Evolutionary conservation across 164 flowering plant species (phyloP).

Genomic region (Taxillus chinensis): DNA sequence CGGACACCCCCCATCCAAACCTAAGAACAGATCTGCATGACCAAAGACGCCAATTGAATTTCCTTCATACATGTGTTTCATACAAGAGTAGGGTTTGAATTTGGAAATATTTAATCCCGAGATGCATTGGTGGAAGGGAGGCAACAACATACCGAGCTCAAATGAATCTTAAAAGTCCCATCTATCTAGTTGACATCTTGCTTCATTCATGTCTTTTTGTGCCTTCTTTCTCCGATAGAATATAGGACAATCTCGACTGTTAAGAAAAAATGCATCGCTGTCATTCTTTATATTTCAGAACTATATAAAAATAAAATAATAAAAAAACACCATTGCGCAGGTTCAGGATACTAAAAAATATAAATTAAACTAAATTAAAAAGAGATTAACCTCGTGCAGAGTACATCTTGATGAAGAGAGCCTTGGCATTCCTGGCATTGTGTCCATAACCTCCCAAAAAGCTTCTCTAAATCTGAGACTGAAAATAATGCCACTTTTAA

Average conservation of each 20-base stretch:
- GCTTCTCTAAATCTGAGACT: constrained; percentile 55
- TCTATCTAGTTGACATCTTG: constrained; percentile 70
- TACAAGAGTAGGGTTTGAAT: too few relatives aligned
- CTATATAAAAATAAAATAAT: not conserved
- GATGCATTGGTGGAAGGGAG: too few relatives aligned
- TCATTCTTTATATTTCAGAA: too few relatives aligned
- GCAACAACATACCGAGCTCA: not conserved
- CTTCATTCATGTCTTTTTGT: constrained; percentile 96
- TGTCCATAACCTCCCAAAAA: constrained; percentile 95
- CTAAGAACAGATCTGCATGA: too few relatives aligned
- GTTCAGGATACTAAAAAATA: not conserved
- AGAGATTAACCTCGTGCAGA: constrained; percentile 68
- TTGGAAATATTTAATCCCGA: too few relatives aligned
- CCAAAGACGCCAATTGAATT: too few relatives aligned
- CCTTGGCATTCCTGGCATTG: constrained; percentile 99
- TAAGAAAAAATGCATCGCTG: not conserved
- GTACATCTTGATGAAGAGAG: constrained; percentile 97
- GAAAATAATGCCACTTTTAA: not conserved
- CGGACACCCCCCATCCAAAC: too few relatives aligned
- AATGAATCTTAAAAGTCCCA: constrained; percentile 52
- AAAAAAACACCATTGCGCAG: not conserved
- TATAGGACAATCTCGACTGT: constrained; percentile 98
- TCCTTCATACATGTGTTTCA: too few relatives aligned
- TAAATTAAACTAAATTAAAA: not conserved
- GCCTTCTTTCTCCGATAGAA: constrained; percentile 97